Evolutionary conservation across 2,329 filamentous ascomycete genomes (phyloP), one percentile per base, ranked within the genome.

Genomic region (Ophiocordyceps unilateralis): DNA sequence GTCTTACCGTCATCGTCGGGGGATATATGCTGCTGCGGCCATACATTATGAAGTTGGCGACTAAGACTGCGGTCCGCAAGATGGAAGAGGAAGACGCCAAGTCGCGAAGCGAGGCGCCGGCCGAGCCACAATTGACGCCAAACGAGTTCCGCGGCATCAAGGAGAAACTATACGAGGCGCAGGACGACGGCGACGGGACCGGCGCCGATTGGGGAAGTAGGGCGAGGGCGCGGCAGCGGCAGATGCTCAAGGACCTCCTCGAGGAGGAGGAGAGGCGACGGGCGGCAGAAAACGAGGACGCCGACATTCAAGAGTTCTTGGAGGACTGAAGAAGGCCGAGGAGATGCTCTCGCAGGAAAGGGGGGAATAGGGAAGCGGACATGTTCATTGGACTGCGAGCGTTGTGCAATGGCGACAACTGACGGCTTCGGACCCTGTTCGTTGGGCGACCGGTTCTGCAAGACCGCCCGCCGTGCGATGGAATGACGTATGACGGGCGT

Each of bases 1-100:
- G 84, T 40, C 69, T 91, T 45, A 61, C 85, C 50, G 69, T 77
- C 50, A 72, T 86, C 47, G 72, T 86, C 19, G 75, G 84, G 53
- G 78, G 74, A 44, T 93, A 89, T 65, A 56, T 78, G 49, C 70
- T 91, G 42, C 53, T 86, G 21, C 77, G 85, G 1, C 83, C 83
- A 0, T 86, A 85, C 57, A 59, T 88, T 42, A 69, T 88, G 53
- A 81, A 80, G 55, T 60, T 76, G 32, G 77, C 76, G 51, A 74
- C 70, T 46, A 75, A 73, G 52, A 61, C 70, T 48, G 76, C 83
- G 55, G 73, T 78, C 57, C 70, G 70, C 53, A 68, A 79, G 55
- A 67, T 82, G 55, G 76, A 79, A 52, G 68, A 78, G 53, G 69
- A 74, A 48, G 66, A 68, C 9, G 61, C 56, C 42, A 63, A 63